Conservation (phyloP, 2,329 filamentous ascomycete genomes). For the Dryadomyces quercus-mongolicae region DNA sequence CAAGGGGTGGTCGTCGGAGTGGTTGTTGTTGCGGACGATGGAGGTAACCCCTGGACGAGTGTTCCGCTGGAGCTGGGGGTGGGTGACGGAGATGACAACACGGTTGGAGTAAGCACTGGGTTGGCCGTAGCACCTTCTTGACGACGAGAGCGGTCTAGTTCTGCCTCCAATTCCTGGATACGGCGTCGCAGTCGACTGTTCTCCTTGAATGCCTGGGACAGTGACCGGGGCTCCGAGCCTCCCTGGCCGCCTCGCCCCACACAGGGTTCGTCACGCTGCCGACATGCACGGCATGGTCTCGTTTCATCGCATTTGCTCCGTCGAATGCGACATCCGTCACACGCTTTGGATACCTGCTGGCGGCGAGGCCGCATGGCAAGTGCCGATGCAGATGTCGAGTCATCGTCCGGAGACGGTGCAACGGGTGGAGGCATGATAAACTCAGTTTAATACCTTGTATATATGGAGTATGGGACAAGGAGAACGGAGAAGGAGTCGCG, state of each 20-base stretch:
- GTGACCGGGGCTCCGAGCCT: background rate
- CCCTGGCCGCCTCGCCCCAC: background rate
- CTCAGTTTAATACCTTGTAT: too few relatives aligned
- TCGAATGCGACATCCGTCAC: constrained; percentile 5
- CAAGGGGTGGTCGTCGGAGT: constrained; percentile 8
- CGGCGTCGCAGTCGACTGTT: constrained; percentile 2
- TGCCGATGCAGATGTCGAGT: too few relatives aligned
- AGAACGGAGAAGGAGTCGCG: background rate
- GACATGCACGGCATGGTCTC: constrained; percentile 4
- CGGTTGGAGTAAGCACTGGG: background rate
- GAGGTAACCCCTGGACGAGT: background rate
- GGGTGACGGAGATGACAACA: background rate
- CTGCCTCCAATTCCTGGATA: constrained; percentile 3
- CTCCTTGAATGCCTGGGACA: constrained; percentile 6
- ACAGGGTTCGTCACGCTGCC: constrained; percentile 1
- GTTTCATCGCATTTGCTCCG: constrained; percentile 5
- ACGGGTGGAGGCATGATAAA: background rate
- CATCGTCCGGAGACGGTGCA: background rate
- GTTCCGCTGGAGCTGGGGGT: background rate
- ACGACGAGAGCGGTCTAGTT: background rate
- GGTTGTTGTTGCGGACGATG: background rate
- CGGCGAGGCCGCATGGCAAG: background rate
- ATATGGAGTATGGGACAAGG: too few relatives aligned
- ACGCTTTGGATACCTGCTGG: constrained; percentile 6
- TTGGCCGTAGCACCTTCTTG: background rate